Evolutionary conservation across 1,139 yeast species (phyloP), one percentile per base, ranked within the genome.

Genomic region (Saccharomyces pastorianus): DNA sequence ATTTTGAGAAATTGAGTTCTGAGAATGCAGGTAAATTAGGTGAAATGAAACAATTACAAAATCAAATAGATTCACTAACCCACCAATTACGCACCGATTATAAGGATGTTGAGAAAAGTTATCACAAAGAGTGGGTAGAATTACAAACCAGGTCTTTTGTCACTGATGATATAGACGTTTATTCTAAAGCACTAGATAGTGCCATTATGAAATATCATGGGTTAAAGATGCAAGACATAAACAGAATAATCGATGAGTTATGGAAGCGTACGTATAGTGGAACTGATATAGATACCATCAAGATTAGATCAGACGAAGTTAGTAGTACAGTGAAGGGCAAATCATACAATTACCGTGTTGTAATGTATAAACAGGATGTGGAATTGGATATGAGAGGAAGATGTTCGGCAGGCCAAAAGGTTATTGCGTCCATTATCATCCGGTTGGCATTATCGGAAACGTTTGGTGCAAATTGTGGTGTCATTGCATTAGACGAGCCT

Each of bases 381-480:
- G 99, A 93, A 68, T 74, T 95, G 49, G 99, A 95, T 66, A 95
- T 95, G 99, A 79, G 99, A 60, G 99, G 99, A 0, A 75, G 99
- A 55, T 95, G 99, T 69, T 89, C 97, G 2, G 99, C 99, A 0
- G 99, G 99, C 0, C 99, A 95, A 70, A 89, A 90, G 67, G 98
- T 95, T 1, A 73, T 95, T 54, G 96, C 99, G 0, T 85, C 96
- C 54, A 90, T 95, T 53, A 83, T 95, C 42, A 91, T 95, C 53
- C 77, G 99, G 54, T 74, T 95, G 56, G 97, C 98, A 0, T 74
- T 95, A 51, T 95, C 98, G 0, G 99, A 95, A 69, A 89, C 98
- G 66, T 93, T 95, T 74, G 99, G 99, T 7, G 79, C 84, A 1
- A 89, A 87, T 66, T 93, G 97, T 73, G 99, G 99, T 52, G 85